phyloP scores from a whole-genome alignment of 1,139 yeast genomes.

The Candida pseudoviswanathii region DNA sequence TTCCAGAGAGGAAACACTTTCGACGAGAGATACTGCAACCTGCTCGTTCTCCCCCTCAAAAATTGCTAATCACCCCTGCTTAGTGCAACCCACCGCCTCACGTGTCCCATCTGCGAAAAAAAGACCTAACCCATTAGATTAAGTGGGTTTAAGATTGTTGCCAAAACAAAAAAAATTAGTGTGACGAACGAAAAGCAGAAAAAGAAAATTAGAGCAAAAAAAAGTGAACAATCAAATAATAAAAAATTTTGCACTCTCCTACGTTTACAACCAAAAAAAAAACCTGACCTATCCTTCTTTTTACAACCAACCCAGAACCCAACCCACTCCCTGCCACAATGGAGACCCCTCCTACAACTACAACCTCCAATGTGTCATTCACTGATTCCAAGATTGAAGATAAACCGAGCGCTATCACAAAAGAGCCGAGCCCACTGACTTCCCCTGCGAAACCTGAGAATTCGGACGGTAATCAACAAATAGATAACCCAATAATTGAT shows the following conservation, averaged over 20 bases:
- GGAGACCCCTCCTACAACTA: constrained; percentile 2
- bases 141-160: background rate
- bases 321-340: background rate
- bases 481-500: background rate
- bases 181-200: background rate
- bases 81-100: background rate
- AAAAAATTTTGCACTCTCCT: background rate
- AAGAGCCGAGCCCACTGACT: background rate
- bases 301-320: background rate
- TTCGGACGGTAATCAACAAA: background rate
- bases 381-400: background rate
- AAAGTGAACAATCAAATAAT: background rate
- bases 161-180: background rate
- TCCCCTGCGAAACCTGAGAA: background rate
- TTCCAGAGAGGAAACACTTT: background rate
- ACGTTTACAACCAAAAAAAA: background rate
- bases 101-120: background rate
- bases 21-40: background rate
- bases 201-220: background rate
- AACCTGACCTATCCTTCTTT: background rate
- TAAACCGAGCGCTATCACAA: background rate
- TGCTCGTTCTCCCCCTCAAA: background rate
- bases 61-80: no score
- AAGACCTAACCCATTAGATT: no score
- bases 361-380: background rate